These are phyloP conservation scores for Podaxis rugospora DNA, from an alignment of 768 basidiomycete genomes.

Conservation along the genomic window DNA sequence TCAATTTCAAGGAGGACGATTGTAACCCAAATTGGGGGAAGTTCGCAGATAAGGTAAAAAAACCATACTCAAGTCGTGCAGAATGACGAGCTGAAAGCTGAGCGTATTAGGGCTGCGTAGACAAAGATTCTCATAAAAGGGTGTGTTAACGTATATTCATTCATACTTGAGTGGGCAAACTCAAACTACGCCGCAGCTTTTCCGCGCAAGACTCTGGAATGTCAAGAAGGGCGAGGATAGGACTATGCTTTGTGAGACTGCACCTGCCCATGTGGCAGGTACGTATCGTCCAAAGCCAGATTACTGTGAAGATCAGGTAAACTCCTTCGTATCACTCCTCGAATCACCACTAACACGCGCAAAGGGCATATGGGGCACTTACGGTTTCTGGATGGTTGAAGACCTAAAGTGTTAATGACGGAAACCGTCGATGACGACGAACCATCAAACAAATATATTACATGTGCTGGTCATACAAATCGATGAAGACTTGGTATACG, in stretches of 20 bases:
- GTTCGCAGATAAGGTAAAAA: conserved; percentile 22
- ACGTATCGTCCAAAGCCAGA: conserved; percentile 19
- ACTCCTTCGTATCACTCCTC: neutral
- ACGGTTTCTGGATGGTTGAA: conserved; percentile 29
- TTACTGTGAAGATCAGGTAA: conserved; percentile 25
- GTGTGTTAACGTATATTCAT: conserved; percentile 17
- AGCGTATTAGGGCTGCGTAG: conserved; percentile 23
- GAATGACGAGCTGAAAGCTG: neutral
- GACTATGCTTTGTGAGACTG: conserved; percentile 23
- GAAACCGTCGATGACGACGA: neutral
- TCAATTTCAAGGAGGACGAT: conserved; percentile 20
- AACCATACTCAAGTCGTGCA: neutral
- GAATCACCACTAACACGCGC: neutral
- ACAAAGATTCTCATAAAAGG: conserved; percentile 17
- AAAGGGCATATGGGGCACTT: conserved; percentile 28
- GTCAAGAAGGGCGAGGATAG: conserved; percentile 24
- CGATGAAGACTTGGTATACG: neutral
- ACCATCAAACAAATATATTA: conserved; percentile 3
- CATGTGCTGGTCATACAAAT: conserved; percentile 5
- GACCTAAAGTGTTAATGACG: conserved; percentile 22
- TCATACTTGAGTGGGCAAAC: neutral
- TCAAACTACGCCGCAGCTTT: conserved; percentile 18
- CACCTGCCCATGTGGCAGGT: conserved; percentile 24
- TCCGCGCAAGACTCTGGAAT: conserved; percentile 24
- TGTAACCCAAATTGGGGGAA: conserved; percentile 28